Percentiles rank a stretch among this genome's conserved stretches.
phyloP scores from a whole-genome alignment of 2,329 filamentous ascomycete species.

The Alternaria arborescens region DNA sequence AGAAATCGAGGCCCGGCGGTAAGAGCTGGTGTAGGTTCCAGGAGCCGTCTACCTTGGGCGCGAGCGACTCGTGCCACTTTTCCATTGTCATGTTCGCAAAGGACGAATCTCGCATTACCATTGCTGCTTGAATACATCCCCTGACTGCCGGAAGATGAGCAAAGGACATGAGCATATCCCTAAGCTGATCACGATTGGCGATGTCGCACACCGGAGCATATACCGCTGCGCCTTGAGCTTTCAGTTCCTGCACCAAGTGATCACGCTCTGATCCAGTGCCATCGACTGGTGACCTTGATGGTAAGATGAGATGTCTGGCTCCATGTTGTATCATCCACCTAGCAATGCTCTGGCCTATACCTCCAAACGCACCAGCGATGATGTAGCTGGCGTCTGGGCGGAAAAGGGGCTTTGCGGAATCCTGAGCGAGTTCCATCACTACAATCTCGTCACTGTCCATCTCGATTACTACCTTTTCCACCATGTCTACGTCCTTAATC shows the following conservation, averaged over 20 bases:
- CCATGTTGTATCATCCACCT: constrained; percentile 31
- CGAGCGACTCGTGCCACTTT: constrained; percentile 20
- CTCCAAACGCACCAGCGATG: constrained; percentile 35
- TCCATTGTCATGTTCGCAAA: constrained; percentile 30
- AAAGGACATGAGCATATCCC: constrained; percentile 9
- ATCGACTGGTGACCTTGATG: constrained; percentile 21
- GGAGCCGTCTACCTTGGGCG: constrained; percentile 46
- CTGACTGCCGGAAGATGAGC: constrained; percentile 28
- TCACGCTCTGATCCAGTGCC: constrained; percentile 12
- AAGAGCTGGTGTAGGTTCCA: constrained; percentile 40
- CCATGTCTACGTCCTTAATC: constrained; percentile 18
- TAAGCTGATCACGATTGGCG: constrained; percentile 12
- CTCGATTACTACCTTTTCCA: constrained; percentile 15
- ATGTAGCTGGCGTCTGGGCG: constrained; percentile 30
- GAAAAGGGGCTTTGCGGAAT: constrained; percentile 12
- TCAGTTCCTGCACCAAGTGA: constrained; percentile 18
- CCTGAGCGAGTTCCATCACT: constrained; percentile 8
- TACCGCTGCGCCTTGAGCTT: constrained; percentile 16
- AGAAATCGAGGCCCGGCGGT: constrained; percentile 32
- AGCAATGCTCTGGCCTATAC: constrained; percentile 33
- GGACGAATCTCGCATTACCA: constrained; percentile 29
- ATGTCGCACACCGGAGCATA: constrained; percentile 30
- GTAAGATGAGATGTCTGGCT: constrained; percentile 30
- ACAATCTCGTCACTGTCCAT: constrained; percentile 18
- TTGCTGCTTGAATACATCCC: constrained; percentile 36